Evolutionary conservation across 2,329 filamentous ascomycete species (phyloP), one percentile per base, ranked within the genome.

Genomic region (Fusarium robinianum): DNA sequence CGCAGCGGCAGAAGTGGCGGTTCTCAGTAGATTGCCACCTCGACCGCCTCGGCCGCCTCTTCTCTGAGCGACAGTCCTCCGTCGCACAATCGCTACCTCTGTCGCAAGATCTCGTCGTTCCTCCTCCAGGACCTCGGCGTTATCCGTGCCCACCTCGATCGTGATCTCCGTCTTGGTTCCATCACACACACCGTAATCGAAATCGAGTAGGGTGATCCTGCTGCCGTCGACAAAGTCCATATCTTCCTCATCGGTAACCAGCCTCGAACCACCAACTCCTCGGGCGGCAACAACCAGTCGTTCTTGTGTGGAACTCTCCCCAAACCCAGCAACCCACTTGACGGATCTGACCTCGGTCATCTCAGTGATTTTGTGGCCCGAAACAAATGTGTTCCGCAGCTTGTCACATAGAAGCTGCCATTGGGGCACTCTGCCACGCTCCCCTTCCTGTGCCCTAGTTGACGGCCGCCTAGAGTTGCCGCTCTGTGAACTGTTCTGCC

Each of bases 191-290:
- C 76, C 71, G 55, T 87, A 87, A 52, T 85, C 79, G 64, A 92
- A 92, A 64, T 92, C 88, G 30, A 91, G 72, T 7, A 92, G 70
- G 8, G 80, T 78, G 29, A 94, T 72, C 49, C 88, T 79, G 10
- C 88, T 88, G 6, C 88, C 87, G 59, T 92, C 88, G n/a, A 88
- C 78, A 52, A 88, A 88, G 59, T 87, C 80, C 37, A 85, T 78
- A 32, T 81, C 83, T 54, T 90, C 87, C 52, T 89, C 84, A 42
- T 88, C 85, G 3, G 81, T 76, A 27, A 80, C 70, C 6, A 74
- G 70, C 45, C 80, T 76, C 1, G 77, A 72, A 1, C 78, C 76
- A 17, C 81, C 75, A 12, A 88, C 81, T 21, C 87, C 88, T 16
- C 84, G 82, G 5, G 88, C 87, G 26, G 86, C 84, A 21, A 87